These are phyloP conservation scores for Danielia oregonensis DNA, from an alignment of 805 yeast species.

Conservation along the genomic window DNA sequence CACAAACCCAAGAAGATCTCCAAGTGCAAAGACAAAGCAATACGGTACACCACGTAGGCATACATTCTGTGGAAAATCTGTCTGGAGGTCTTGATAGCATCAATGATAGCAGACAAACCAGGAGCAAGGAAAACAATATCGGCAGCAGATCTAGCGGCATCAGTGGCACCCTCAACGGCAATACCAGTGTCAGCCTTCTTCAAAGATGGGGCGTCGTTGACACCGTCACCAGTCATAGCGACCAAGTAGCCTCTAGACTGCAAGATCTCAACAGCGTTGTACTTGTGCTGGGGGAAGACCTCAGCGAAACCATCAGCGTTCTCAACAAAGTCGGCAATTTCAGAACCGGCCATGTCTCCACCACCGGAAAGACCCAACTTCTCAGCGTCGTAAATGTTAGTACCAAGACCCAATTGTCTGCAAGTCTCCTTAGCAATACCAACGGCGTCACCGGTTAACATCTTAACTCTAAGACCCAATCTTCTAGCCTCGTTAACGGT, in stretches of 20 bases:
- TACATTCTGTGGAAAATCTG: conserved; percentile 98
- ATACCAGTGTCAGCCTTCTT: conserved; percentile 88
- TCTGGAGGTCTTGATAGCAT: conserved; percentile 87
- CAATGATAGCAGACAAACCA: conserved; percentile 92
- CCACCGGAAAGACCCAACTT: conserved; percentile 90
- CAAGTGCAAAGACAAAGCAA: conserved; percentile 91
- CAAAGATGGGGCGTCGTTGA: conserved; percentile 95
- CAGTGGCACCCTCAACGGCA: conserved; percentile 98
- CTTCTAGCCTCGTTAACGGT: conserved; percentile 88
- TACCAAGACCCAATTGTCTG: conserved; percentile 95
- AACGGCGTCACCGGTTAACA: conserved; percentile 99
- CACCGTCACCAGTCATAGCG: conserved; percentile 99
- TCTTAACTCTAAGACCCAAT: conserved; percentile 92
- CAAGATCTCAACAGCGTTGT: conserved; percentile 91
- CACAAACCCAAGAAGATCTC: conserved; percentile 93
- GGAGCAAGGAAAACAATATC: conserved; percentile 92
- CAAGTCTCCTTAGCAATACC: conserved; percentile 98
- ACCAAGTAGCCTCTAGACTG: conserved; percentile 95
- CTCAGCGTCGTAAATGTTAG: conserved; percentile 95
- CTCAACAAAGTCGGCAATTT: conserved; percentile 94
- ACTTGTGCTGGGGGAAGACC: conserved; percentile 97
- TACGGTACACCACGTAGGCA: conserved; percentile 96
- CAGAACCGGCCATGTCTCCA: conserved; percentile 96
- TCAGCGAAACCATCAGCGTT: conserved; percentile 98
- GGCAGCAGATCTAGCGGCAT: conserved; percentile 96